Conservation (phyloP, 768 basidiomycete genomes). For the Phaeotremella skinneri region DNA sequence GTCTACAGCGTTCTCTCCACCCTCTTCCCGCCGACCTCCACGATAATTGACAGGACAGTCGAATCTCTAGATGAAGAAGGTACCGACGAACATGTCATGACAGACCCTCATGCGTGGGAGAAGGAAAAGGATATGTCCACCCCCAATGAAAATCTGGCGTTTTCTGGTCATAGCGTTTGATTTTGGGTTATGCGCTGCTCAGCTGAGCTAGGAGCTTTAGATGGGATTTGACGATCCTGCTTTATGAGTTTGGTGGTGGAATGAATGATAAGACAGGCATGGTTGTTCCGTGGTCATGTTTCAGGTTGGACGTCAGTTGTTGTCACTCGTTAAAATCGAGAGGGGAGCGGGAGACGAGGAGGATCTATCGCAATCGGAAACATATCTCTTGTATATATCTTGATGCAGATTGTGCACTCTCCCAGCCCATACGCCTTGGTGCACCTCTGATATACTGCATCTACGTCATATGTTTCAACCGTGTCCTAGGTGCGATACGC, state of each 20-base stretch:
- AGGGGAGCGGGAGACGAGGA: too few relatives aligned
- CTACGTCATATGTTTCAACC: too few relatives aligned
- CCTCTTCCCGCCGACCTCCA: slow-evolving; percentile 54
- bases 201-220: too few relatives aligned
- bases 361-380: background rate
- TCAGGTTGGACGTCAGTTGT: too few relatives aligned
- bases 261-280: too few relatives aligned
- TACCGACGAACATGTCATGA: background rate
- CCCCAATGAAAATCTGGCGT: background rate
- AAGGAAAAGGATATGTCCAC: background rate
- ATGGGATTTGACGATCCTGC: background rate
- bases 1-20: slow-evolving; percentile 52
- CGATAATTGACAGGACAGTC: slow-evolving; percentile 50
- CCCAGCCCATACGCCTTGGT: too few relatives aligned
- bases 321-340: background rate
- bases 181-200: background rate
- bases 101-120: background rate
- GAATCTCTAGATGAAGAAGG: slow-evolving; percentile 27
- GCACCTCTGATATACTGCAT: too few relatives aligned
- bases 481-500: too few relatives aligned
- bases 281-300: too few relatives aligned
- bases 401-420: slow-evolving; percentile 5
- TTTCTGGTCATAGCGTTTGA: background rate
- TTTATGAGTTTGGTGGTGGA: background rate
- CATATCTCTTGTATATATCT: slow-evolving; percentile 3